Evolutionary conservation across 78 protist genomes (phyloP).

Genomic region (Dictyostelium firmibasis): DNA sequence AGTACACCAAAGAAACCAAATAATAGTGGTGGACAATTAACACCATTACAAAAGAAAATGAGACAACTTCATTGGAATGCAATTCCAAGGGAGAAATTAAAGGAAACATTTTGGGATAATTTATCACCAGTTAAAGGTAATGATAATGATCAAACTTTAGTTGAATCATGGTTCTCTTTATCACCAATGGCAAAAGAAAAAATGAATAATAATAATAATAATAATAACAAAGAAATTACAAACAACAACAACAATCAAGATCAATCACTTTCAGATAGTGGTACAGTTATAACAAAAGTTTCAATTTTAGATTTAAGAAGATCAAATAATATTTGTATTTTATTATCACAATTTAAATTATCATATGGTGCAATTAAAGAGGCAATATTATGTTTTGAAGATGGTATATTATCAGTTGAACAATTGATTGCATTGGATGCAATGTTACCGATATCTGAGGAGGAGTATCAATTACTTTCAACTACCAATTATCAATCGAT

Average conservation of each 20-base stretch:
- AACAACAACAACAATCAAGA: not conserved
- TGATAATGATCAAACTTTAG: constrained; percentile 55
- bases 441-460: constrained; percentile 68
- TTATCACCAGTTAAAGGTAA: constrained; percentile 65
- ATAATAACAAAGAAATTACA: not conserved
- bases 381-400: constrained; percentile 47
- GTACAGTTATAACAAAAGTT: not conserved
- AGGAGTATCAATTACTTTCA: not conserved
- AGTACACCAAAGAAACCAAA: not conserved
- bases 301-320: constrained; percentile 37
- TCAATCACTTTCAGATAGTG: not conserved
- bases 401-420: constrained; percentile 32
- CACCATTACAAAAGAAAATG: constrained; percentile 61
- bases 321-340: constrained; percentile 61
- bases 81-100: constrained; percentile 61
- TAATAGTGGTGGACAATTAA: not conserved
- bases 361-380: constrained; percentile 53
- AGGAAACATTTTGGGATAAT: constrained; percentile 68
- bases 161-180: constrained; percentile 61
- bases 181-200: constrained; percentile 62
- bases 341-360: constrained; percentile 64
- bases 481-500: not conserved
- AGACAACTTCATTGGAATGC: constrained; percentile 77
- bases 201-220: too few species aligned
- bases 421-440: constrained; percentile 77